Evolutionary conservation across 108 stramenopile species (phyloP).

Genomic region (Cyclotella choctawhatcheeana): DNA sequence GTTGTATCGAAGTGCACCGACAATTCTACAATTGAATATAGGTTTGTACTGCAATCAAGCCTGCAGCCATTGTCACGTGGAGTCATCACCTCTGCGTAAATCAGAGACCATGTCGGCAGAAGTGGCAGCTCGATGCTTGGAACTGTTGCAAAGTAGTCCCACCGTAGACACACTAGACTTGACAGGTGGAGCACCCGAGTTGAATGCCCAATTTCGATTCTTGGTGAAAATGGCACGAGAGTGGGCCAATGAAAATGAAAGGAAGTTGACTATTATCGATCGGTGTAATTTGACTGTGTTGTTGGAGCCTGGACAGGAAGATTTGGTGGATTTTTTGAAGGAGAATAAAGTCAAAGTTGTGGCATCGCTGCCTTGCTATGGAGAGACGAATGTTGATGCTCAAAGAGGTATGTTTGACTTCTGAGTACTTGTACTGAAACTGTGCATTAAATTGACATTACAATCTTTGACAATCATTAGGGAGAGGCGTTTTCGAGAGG

Average conservation of each 20-base stretch:
- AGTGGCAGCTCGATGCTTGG: slow-evolving; percentile 86
- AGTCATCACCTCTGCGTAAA: slow-evolving; percentile 90
- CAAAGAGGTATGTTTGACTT: slow-evolving; percentile 63
- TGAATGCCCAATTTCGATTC: slow-evolving; percentile 90
- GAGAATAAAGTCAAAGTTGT: slow-evolving; percentile 89
- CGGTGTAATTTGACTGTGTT: slow-evolving; percentile 97
- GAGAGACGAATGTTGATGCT: slow-evolving; percentile 90
- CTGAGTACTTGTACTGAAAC: not conserved
- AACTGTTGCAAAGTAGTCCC: slow-evolving; percentile 79
- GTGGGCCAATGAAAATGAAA: slow-evolving; percentile 58
- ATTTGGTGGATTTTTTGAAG: slow-evolving; percentile 93
- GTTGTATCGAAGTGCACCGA: slow-evolving; percentile 39
- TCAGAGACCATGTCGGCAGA: slow-evolving; percentile 90
- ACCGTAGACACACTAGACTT: slow-evolving; percentile 90
- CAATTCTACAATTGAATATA: slow-evolving; percentile 95
- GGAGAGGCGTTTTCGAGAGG: slow-evolving; percentile 93
- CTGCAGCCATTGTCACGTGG: slow-evolving; percentile 94
- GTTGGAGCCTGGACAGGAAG: slow-evolving; percentile 93
- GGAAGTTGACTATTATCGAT: slow-evolving; percentile 91
- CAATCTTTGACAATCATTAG: slow-evolving; percentile 15
- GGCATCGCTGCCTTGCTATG: slow-evolving; percentile 94
- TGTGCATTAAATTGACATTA: not conserved
- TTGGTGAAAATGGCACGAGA: slow-evolving; percentile 85
- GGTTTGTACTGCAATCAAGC: slow-evolving; percentile 98
- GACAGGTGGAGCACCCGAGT: slow-evolving; percentile 97